Percentiles rank a stretch among this genome's conserved stretches.
phyloP scores from a whole-genome alignment of 345 rosid genomes.

The Brassica nigra region DNA sequence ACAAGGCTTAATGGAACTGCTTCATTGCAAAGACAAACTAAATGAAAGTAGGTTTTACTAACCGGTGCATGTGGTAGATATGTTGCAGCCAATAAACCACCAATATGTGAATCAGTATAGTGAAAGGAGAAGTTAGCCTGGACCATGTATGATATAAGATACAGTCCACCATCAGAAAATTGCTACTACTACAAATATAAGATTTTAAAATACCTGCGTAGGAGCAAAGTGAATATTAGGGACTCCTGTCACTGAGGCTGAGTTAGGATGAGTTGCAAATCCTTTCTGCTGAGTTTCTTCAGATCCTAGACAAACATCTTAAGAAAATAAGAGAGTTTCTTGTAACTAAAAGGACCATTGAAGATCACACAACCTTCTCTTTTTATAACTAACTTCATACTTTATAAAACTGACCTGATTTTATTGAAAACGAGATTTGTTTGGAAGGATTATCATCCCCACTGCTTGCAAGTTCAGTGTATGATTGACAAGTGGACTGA shows the following conservation, averaged over 20 bases:
- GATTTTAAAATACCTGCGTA: slow-evolving; percentile 47
- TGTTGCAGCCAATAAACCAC: slow-evolving; percentile 51
- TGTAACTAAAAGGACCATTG: background rate
- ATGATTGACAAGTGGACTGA: slow-evolving; percentile 74
- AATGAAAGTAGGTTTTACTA: slow-evolving; percentile 1
- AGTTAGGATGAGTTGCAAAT: slow-evolving; percentile 43
- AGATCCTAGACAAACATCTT: slow-evolving; percentile 47
- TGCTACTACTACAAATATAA: slow-evolving; percentile 21
- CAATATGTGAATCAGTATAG: slow-evolving; percentile 56
- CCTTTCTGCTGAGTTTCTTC: slow-evolving; percentile 44
- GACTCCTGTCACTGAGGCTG: slow-evolving; percentile 46
- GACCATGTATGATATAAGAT: slow-evolving; percentile 10
- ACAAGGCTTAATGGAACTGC: background rate
- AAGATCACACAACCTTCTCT: background rate
- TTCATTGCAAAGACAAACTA: background rate
- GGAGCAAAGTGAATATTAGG: slow-evolving; percentile 54
- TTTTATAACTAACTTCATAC: background rate
- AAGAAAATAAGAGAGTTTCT: background rate
- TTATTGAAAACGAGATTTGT: slow-evolving; percentile 37
- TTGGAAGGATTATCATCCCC: slow-evolving; percentile 46
- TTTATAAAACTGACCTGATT: slow-evolving; percentile 28
- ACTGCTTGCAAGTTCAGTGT: slow-evolving; percentile 53
- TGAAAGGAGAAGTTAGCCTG: slow-evolving; percentile 53
- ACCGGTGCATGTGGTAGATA: slow-evolving; percentile 57
- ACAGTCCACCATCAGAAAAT: slow-evolving; percentile 12